Evolutionary conservation across 768 basidiomycete genomes (phyloP), one percentile per base, ranked within the genome.

Genomic region (Russula emetica): DNA sequence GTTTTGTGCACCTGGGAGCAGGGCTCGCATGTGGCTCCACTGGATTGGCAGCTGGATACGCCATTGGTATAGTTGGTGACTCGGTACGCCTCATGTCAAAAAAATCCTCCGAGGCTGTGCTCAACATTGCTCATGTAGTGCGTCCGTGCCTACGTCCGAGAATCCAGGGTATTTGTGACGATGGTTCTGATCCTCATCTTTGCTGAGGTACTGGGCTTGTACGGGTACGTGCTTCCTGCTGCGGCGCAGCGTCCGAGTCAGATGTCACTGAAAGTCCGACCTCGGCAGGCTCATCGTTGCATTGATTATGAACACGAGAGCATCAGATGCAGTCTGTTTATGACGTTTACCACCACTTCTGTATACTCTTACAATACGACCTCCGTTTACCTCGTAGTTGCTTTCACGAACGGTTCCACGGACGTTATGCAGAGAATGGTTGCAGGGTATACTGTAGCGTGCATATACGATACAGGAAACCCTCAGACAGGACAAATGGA

Each of bases 101-200:
- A 32, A 22, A 0, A 24, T 6, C 24, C n/a, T 14, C 24, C 18
- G 24, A 8, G n/a, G 14, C 20, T 22, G 32, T 55, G n/a, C 64
- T 66, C 14, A 62, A 54, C n/a, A 22, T 36, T 5, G 42, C n/a
- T 47, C 28, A 9, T 32, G 20, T 22, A 68, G 67, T 68, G 97
- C 82, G 97, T 98, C 32, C 82, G 97, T 52, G 97, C 96, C 64
- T 97, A 95, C 58, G 96, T 95, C 52, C 96, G 98, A 76, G 95
- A 98, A 78, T 92, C 94, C 57, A 80, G 92, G 71, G 80, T 97
- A 69, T 96, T 89, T 77, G 94, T 97, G 70, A 91, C 92, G 73
- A 98, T 96, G 94, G 90, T 88, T 69, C 82, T 98, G 65, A 98
- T 99, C 75, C 91, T 99, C 78, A 99, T 98, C 84, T 97, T 93